Conservation (phyloP, 2,329 filamentous ascomycete species). For the Endoconidiophora laricicola region DNA sequence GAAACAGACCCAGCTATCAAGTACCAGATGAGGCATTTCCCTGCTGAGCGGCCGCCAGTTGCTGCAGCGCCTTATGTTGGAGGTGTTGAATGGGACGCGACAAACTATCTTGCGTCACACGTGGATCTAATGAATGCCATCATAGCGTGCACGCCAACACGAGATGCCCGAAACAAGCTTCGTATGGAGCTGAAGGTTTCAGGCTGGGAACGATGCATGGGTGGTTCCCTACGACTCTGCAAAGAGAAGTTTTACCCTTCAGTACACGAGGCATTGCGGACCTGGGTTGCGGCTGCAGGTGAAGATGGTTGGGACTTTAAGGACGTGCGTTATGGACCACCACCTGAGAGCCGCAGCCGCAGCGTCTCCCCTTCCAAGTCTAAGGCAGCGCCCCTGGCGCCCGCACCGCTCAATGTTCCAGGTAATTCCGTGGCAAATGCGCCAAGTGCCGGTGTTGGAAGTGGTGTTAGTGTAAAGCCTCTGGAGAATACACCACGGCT, state of each 20-base stretch:
- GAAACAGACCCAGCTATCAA: slow-evolving; percentile 19
- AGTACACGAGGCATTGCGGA: slow-evolving; percentile 74
- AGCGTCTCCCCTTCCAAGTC: slow-evolving; percentile 12
- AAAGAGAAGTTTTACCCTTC: slow-evolving; percentile 96
- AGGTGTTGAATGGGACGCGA: slow-evolving; percentile 96
- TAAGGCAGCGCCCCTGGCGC: slow-evolving; percentile 5
- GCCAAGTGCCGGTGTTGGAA: not conserved
- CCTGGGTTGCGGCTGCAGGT: slow-evolving; percentile 74
- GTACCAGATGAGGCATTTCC: slow-evolving; percentile 60
- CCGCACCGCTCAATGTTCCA: slow-evolving; percentile 2
- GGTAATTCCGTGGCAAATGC: not conserved
- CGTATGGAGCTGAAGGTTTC: slow-evolving; percentile 65
- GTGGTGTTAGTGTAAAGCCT: not conserved
- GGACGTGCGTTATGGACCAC: slow-evolving; percentile 61
- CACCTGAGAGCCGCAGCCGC: slow-evolving; percentile 19
- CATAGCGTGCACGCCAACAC: slow-evolving; percentile 59
- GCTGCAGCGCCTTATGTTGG: slow-evolving; percentile 91
- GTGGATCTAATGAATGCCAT: slow-evolving; percentile 86
- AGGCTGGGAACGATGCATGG: slow-evolving; percentile 84
- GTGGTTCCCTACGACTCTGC: slow-evolving; percentile 68
- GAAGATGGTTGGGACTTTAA: slow-evolving; percentile 80
- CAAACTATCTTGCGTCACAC: slow-evolving; percentile 86
- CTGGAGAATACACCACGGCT: slow-evolving; percentile 6
- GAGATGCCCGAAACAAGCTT: slow-evolving; percentile 55
- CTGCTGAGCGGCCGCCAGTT: slow-evolving; percentile 71